phyloP scores from a whole-genome alignment of 2,329 filamentous ascomycete species.

The Emericellopsis atlantica region DNA sequence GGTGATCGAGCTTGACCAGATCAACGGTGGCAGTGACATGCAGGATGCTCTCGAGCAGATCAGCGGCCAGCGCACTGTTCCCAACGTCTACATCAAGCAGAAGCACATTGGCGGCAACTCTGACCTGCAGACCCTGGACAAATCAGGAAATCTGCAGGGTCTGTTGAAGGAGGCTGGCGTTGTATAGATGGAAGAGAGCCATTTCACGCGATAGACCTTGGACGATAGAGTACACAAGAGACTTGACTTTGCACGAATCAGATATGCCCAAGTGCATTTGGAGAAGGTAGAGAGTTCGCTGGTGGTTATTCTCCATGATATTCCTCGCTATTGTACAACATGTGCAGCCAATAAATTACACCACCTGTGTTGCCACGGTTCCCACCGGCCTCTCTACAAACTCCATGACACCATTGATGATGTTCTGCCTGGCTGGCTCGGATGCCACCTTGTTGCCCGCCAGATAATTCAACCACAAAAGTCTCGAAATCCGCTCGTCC shows the following conservation, averaged over 20 bases:
- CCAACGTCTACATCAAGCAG: constrained; percentile 86
- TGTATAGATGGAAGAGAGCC: background rate
- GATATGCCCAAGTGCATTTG: too few species aligned
- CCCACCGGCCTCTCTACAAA: constrained; percentile 82
- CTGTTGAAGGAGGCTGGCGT: constrained; percentile 30
- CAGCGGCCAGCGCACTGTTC: constrained; percentile 76
- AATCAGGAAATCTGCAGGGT: constrained; percentile 22
- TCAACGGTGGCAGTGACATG: constrained; percentile 75
- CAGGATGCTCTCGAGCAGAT: constrained; percentile 75
- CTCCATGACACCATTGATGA: constrained; percentile 78
- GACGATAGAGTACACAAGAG: too few species aligned
- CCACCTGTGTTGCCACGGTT: constrained; percentile 70
- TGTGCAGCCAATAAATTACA: constrained; percentile 16
- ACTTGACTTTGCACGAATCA: too few species aligned
- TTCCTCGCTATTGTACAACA: background rate
- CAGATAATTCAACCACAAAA: constrained; percentile 85
- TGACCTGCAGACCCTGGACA: constrained; percentile 55
- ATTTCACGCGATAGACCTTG: too few species aligned
- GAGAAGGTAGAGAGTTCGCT: too few species aligned
- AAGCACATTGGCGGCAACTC: constrained; percentile 96
- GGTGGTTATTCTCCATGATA: too few species aligned
- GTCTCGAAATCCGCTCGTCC: constrained; percentile 69
- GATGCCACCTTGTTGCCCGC: constrained; percentile 79
- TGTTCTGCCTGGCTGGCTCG: constrained; percentile 64
- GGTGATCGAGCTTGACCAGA: constrained; percentile 72